Base-by-base conservation (phyloP, 2,329 filamentous ascomycete species). In the Hortaea werneckii region DNA sequence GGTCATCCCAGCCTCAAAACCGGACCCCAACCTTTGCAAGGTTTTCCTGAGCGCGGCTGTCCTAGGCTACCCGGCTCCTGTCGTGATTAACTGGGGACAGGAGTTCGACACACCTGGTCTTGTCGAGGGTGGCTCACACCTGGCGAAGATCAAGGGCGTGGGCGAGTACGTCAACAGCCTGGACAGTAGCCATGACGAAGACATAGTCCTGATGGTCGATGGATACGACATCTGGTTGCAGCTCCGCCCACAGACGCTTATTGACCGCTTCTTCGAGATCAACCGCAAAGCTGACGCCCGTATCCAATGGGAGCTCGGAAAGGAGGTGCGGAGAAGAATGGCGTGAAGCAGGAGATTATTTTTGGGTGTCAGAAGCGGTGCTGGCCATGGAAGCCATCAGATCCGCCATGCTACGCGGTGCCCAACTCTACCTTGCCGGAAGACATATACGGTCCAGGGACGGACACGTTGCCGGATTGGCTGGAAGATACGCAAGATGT, bases 181-280 rank as follows among this genome's bases (percentile, higher is more conserved):
- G 6, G 41, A 46, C 7, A 11, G 47, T 4, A 44, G 41, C 2
- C 40, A 48, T 27, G 55, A 62, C 34, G 57, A 60, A 2, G 82
- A 85, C 58, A 63, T 85, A 9, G 73, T 83, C 7, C 62, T 85
- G 45, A 70, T 84, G 45, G 71, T 80, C 6, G 80, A 85, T 59
- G 79, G 76, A 1, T 73, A 77, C 56, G 78, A 84, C 46, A 70
- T 77, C 1, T 78, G 79, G 65, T 77, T 83, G 48, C 82, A 85
- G 58, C 67, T 85, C 1, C 79, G 80, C 0, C 74, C 78, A 2
- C 74, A 82, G 41, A 69, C 82, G 12, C 64, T 85, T 47, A 71
- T 44, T 29, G 51, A 55, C 37, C 51, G 54, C n/a, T 57, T 49
- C 43, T 55, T 50, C 29, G 65, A 68, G 7, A 65, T 79, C 13